These are phyloP conservation scores for Neckera pumila DNA, from an alignment of 225 moss, liverwort and hornwort species.

Conservation along the genomic window DNA sequence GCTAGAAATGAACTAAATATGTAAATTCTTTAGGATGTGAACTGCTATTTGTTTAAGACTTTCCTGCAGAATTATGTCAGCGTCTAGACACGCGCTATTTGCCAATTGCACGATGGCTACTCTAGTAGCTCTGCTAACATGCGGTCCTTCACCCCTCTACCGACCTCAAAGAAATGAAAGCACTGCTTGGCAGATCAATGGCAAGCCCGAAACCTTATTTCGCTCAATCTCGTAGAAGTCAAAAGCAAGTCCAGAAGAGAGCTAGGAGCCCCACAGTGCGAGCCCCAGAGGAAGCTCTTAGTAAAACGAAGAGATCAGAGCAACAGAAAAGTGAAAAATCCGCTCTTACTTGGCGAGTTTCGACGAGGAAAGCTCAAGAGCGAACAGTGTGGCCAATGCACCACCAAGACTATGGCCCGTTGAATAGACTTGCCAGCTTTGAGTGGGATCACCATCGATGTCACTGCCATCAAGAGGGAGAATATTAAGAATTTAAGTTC, in stretches of 20 bases:
- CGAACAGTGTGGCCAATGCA: constrained; percentile 78
- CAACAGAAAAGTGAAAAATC: not conserved
- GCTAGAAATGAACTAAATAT: not conserved
- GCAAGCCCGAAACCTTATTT: not conserved
- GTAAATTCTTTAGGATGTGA: not conserved
- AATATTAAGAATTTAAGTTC: not conserved
- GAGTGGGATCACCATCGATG: not conserved
- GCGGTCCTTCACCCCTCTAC: not conserved
- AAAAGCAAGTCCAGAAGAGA: not conserved
- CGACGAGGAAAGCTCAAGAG: constrained; percentile 66
- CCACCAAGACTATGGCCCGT: constrained; percentile 94
- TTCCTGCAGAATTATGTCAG: not conserved
- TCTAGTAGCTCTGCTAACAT: not conserved
- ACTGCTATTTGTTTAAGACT: not conserved
- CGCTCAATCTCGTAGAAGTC: not conserved
- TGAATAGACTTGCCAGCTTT: constrained; percentile 61
- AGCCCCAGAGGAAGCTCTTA: not conserved
- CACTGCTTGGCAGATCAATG: not conserved
- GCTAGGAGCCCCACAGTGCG: not conserved
- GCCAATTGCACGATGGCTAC: not conserved
- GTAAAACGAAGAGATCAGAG: not conserved
- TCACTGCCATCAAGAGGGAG: constrained; percentile 15
- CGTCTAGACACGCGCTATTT: not conserved
- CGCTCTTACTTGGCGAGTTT: constrained; percentile 70
- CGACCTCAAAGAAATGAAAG: not conserved